Conservation (phyloP, 1,284 basidiomycete genomes). For the Omphalotus olearius region DNA sequence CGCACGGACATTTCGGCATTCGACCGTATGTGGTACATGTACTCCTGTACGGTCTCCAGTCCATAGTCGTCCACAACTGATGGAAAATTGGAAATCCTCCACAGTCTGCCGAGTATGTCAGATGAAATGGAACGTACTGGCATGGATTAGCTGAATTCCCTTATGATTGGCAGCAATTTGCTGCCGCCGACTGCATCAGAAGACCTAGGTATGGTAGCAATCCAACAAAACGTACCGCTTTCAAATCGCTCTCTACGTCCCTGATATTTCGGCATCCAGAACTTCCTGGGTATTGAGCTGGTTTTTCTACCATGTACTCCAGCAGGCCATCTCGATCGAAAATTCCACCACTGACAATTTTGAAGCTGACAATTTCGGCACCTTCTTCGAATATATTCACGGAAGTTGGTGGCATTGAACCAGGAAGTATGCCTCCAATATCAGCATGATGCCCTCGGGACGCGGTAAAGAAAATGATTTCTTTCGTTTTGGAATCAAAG, state of each 20-base stretch:
- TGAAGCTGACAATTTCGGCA: slow-evolving; percentile 89
- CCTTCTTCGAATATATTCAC: slow-evolving; percentile 93
- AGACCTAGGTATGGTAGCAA: slow-evolving; percentile 1
- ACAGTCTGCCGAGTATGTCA: slow-evolving; percentile 9
- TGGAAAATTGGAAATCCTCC: slow-evolving; percentile 1
- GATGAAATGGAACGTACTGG: slow-evolving; percentile 41
- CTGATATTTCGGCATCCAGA: slow-evolving; percentile 81
- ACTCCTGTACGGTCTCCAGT: slow-evolving; percentile 84
- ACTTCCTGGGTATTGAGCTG: slow-evolving; percentile 80
- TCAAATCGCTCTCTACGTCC: slow-evolving; percentile 90
- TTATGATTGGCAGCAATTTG: slow-evolving; percentile 98
- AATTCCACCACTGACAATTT: slow-evolving; percentile 81
- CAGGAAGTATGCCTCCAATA: slow-evolving; percentile 64
- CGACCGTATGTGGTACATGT: slow-evolving; percentile 87
- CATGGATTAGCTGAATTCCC: slow-evolving; percentile 79
- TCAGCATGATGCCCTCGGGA: slow-evolving; percentile 89
- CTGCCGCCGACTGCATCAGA: slow-evolving; percentile 28
- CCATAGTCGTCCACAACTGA: slow-evolving; percentile 85
- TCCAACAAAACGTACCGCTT: slow-evolving; percentile 57
- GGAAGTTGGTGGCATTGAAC: slow-evolving; percentile 92
- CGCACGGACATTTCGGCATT: slow-evolving; percentile 92
- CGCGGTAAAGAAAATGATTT: slow-evolving; percentile 92
- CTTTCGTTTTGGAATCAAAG: slow-evolving; percentile 56
- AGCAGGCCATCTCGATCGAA: slow-evolving; percentile 78
- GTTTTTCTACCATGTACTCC: slow-evolving; percentile 83